phyloP scores from a whole-genome alignment of 805 yeast species.

The Nematodospora valgi region DNA sequence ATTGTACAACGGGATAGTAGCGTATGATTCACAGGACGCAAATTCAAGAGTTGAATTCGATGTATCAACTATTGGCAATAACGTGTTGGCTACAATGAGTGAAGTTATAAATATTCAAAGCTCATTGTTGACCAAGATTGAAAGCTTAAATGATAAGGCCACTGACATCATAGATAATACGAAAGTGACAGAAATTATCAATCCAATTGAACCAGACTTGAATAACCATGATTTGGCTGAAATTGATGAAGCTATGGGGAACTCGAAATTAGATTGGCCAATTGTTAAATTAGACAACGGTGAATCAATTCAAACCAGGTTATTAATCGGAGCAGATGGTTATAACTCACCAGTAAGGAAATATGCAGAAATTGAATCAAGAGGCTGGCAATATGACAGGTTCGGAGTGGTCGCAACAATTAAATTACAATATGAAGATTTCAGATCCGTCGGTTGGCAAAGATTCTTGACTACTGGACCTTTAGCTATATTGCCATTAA shows the following conservation, averaged over 20 bases:
- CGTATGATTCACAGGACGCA: slow-evolving; percentile 75
- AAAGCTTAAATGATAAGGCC: slow-evolving; percentile 21
- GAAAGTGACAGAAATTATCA: slow-evolving; percentile 56
- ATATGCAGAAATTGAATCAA: slow-evolving; percentile 74
- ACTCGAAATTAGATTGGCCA: slow-evolving; percentile 64
- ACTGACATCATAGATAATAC: slow-evolving; percentile 57
- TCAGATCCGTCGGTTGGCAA: slow-evolving; percentile 83
- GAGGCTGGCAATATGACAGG: slow-evolving; percentile 89
- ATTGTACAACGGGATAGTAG: slow-evolving; percentile 75
- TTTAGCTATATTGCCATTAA: slow-evolving; percentile 84
- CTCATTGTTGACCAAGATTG: slow-evolving; percentile 53
- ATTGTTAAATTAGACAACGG: slow-evolving; percentile 67
- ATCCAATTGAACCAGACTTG: slow-evolving; percentile 12
- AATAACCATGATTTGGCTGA: slow-evolving; percentile 17
- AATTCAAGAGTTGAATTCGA: slow-evolving; percentile 68
- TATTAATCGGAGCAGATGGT: slow-evolving; percentile 95
- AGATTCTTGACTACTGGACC: slow-evolving; percentile 91
- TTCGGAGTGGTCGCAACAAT: slow-evolving; percentile 94
- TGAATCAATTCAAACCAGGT: slow-evolving; percentile 56
- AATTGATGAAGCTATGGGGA: slow-evolving; percentile 16
- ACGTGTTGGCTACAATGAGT: slow-evolving; percentile 70
- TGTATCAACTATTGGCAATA: slow-evolving; percentile 41
- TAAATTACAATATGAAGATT: slow-evolving; percentile 69
- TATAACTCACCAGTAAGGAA: slow-evolving; percentile 88
- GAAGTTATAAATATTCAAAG: slow-evolving; percentile 85